Evolutionary conservation across 139 green algal genomes (phyloP).

Genomic region (Chlorella sp.): DNA sequence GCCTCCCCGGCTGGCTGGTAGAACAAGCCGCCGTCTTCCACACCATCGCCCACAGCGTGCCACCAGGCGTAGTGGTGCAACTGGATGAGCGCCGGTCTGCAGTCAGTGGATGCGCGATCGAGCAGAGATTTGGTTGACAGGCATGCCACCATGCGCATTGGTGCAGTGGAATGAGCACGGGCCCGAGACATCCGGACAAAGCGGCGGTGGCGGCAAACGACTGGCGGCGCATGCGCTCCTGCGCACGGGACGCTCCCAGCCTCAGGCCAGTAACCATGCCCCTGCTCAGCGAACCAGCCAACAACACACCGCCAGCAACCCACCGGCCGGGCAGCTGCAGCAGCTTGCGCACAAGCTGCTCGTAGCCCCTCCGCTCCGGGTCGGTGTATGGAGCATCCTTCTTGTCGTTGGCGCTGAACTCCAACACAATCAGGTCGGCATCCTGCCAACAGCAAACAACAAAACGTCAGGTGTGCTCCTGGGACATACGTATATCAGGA

Average conservation of each 20-base stretch:
- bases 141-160: too few relatives aligned
- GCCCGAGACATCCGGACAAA: too few relatives aligned
- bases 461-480: too few relatives aligned
- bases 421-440: slow-evolving; percentile 17
- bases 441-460: neutral
- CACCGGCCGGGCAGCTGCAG: slow-evolving; percentile 20
- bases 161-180: too few relatives aligned
- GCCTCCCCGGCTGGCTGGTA: slow-evolving; percentile 6
- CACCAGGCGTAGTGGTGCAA: slow-evolving; percentile 31
- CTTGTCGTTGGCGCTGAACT: slow-evolving; percentile 25
- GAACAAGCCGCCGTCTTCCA: slow-evolving; percentile 9
- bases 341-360: slow-evolving; percentile 32
- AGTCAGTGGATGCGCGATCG: neutral
- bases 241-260: too few relatives aligned
- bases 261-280: too few relatives aligned
- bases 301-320: too few relatives aligned
- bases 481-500: neutral
- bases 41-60: slow-evolving; percentile 15
- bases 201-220: too few relatives aligned
- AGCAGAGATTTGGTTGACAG: too few relatives aligned
- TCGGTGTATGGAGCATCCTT: slow-evolving; percentile 3
- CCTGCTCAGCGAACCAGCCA: too few relatives aligned
- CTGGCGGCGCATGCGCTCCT: too few relatives aligned
- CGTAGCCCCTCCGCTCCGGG: slow-evolving; percentile 20
- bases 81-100: slow-evolving; percentile 22